Evolutionary conservation across 768 basidiomycete species (phyloP).

Genomic region (Psilocybe cubensis): DNA sequence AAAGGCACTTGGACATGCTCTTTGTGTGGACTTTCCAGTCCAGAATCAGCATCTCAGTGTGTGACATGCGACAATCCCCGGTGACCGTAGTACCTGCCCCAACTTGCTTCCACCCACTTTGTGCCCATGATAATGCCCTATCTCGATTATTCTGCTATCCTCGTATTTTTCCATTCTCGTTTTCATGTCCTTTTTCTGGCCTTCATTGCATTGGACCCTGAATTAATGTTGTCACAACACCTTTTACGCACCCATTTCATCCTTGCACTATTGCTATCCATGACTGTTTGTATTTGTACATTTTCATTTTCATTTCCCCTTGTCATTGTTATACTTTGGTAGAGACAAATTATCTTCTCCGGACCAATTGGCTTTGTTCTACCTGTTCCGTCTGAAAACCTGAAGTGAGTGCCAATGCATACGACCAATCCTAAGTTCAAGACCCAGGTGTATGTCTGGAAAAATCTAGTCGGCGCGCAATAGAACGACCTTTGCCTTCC

Average conservation of each 20-base stretch:
- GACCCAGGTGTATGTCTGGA: slow-evolving; percentile 49
- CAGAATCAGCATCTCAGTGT: slow-evolving; percentile 50
- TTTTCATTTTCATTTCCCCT: slow-evolving; percentile 2
- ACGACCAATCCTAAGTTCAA: slow-evolving; percentile 9
- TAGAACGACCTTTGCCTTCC: slow-evolving; percentile 50
- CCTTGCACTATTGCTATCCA: slow-evolving; percentile 7
- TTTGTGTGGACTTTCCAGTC: slow-evolving; percentile 55
- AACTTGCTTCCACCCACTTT: neutral
- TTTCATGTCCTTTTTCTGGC: neutral
- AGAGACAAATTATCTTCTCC: neutral
- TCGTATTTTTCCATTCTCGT: no score
- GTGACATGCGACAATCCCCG: slow-evolving; percentile 47
- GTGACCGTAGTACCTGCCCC: neutral
- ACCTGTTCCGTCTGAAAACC: no score
- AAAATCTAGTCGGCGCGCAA: slow-evolving; percentile 78
- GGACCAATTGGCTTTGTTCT: no score
- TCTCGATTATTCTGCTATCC: no score
- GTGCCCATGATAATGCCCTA: neutral
- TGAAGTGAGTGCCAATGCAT: neutral
- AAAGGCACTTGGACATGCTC: slow-evolving; percentile 60
- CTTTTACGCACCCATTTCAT: neutral
- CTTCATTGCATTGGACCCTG: neutral
- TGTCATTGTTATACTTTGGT: neutral
- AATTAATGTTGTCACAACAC: neutral
- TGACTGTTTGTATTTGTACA: slow-evolving; percentile 25